Conservation (phyloP, 805 yeast genomes). For the Crinitomyces ghanaensis region DNA sequence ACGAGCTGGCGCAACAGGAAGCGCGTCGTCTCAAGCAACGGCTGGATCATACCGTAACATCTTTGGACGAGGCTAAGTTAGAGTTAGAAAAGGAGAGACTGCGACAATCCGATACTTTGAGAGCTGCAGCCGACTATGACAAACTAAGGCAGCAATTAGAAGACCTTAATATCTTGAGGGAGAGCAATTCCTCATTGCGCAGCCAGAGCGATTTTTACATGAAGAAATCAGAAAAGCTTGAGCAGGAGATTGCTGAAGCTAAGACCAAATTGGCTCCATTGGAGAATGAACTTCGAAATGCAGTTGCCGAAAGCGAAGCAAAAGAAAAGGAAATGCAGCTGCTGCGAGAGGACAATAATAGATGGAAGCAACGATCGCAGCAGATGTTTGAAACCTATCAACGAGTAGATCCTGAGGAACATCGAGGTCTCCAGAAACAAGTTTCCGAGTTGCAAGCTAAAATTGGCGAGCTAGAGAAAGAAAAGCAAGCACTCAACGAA, state of each 20-base stretch:
- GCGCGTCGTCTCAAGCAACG: conserved; percentile 40
- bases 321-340: conserved; percentile 39
- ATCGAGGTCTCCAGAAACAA: conserved; percentile 27
- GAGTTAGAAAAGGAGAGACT: conserved; percentile 33
- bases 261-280: conserved; percentile 35
- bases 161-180: conserved; percentile 52
- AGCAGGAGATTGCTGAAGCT: conserved; percentile 27
- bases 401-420: conserved; percentile 38
- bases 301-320: conserved; percentile 34
- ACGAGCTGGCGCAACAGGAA: conserved; percentile 43
- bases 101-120: conserved; percentile 12
- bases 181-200: conserved; percentile 55
- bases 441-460: conserved; percentile 17
- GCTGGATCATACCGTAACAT: conserved; percentile 35
- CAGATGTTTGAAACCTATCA: conserved; percentile 36
- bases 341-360: conserved; percentile 42
- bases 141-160: conserved; percentile 42
- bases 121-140: conserved; percentile 29
- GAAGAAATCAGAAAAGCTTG: conserved; percentile 29
- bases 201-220: conserved; percentile 33
- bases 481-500: conserved; percentile 2
- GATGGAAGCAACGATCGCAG: conserved; percentile 45
- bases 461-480: conserved; percentile 4
- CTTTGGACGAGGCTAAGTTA: conserved; percentile 40
- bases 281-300: conserved; percentile 26